Evolutionary conservation across 2,329 filamentous ascomycete species (phyloP).

Genomic region (Phialophora chinensis): DNA sequence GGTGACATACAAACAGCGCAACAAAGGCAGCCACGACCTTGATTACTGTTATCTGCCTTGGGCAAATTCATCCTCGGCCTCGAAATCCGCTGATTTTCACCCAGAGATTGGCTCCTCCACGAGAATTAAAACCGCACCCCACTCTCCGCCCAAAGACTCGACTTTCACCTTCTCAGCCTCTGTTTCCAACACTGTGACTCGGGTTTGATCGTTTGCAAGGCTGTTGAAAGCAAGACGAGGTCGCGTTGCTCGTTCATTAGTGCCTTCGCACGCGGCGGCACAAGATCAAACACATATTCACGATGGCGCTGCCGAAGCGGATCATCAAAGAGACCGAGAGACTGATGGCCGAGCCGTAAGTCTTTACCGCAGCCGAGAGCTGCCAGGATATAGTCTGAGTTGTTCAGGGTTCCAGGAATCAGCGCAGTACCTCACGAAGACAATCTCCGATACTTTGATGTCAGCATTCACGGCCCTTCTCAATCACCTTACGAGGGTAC

Average conservation of each 20-base stretch:
- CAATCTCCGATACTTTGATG: constrained; percentile 97
- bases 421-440: constrained; percentile 95
- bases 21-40: not conserved
- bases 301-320: constrained; percentile 82
- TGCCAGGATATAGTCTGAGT: constrained; percentile 7
- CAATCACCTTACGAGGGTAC: constrained; percentile 94
- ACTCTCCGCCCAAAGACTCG: not conserved
- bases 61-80: not conserved
- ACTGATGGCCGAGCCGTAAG: constrained; percentile 91
- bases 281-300: not conserved
- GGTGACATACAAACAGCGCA: not conserved
- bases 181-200: not conserved
- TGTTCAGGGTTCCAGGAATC: constrained; percentile 84
- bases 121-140: not conserved
- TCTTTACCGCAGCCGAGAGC: constrained; percentile 42
- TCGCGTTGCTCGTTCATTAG: not conserved
- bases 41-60: not conserved
- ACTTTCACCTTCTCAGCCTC: not conserved
- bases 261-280: constrained; percentile 19
- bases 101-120: not conserved
- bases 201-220: not conserved
- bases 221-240: not conserved
- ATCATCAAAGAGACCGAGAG: constrained; percentile 99
- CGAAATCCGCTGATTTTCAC: not conserved
- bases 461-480: constrained; percentile 89